Percentiles rank a stretch among this genome's conserved stretches.
phyloP scores from a whole-genome alignment of 139 green algal genomes.

The Asterochloris erici region DNA sequence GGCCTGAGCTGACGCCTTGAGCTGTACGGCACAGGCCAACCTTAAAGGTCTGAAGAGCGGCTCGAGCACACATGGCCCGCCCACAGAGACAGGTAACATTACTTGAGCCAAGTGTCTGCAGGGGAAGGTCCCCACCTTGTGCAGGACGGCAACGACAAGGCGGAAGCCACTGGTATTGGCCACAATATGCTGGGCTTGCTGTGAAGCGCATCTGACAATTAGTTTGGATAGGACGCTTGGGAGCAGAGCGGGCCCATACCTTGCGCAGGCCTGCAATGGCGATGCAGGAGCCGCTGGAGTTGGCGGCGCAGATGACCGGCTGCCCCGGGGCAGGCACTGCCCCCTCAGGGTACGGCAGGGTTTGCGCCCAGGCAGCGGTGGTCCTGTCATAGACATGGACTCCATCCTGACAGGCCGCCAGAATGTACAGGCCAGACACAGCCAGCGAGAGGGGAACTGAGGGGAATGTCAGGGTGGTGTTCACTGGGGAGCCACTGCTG shows the following conservation, averaged over 20 bases:
- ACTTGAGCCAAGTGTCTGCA: no score
- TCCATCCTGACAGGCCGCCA: slow-evolving; percentile 30
- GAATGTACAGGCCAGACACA: slow-evolving; percentile 28
- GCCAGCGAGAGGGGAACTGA: slow-evolving; percentile 28
- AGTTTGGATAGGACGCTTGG: background rate
- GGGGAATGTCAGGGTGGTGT: slow-evolving; percentile 31
- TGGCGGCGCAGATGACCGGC: slow-evolving; percentile 10
- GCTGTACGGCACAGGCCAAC: no score
- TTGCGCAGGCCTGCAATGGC: slow-evolving; percentile 31
- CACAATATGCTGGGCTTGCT: background rate
- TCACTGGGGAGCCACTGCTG: slow-evolving; percentile 21
- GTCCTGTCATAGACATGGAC: slow-evolving; percentile 35
- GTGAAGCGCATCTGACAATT: background rate
- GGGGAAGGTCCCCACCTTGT: no score
- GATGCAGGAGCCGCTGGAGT: slow-evolving; percentile 12
- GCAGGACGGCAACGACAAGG: no score
- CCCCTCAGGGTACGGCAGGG: slow-evolving; percentile 22
- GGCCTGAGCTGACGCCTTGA: background rate
- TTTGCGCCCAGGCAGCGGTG: slow-evolving; percentile 29
- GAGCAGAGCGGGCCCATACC: background rate
- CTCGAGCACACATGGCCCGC: no score
- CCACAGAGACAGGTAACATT: no score
- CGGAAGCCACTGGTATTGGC: no score
- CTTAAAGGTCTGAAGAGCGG: no score
- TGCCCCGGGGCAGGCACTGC: slow-evolving; percentile 17